Evolutionary conservation across 2,329 filamentous ascomycete species (phyloP), one percentile per base, ranked within the genome.

Genomic region (Esteya vermicola): DNA sequence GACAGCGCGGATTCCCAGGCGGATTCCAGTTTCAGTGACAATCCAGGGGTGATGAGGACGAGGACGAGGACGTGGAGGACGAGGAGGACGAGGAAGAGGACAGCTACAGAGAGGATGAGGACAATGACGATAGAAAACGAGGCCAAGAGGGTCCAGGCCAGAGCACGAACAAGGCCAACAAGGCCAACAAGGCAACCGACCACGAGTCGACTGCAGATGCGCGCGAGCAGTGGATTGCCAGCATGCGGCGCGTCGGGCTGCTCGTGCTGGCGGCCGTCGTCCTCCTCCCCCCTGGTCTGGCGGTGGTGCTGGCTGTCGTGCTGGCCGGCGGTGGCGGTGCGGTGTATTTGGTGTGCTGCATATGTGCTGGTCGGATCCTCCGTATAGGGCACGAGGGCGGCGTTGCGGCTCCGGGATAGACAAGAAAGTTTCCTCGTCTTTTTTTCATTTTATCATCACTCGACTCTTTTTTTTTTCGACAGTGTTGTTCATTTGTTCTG

Each of bases 21-120:
- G 57, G 58, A 32, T 64, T 62, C 53, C 58, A 65, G 42, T 70
- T 63, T 53, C 62, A 61, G 38, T 70, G 67, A 70, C 67, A 63
- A 63, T 47, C 62, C 58, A 35, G 39, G 32, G 35, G 50, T 34
- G 49, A 51, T 31, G 49, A 50, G 41, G 51, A 53, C 43, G 50
- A 56, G 26, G 49, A 53, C 37, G 52, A 54, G 36, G 52, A 57
- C 7, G 16, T 7, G 6, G 13, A 28, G 40, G 54, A 53, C 37
- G 50, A 47, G 37, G 52, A 55, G 43, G 54, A 54, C 40, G 54
- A 56, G 38, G 53, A 54, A 36, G 51, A 27, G 6, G 37, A 16
- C 9, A 16, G 19, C n/a, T 23, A 21, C 10, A n/a, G 21, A 7
- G 33, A 23, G 19, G 19, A 21, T 13, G 21, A 16, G 22, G 7